Evolutionary conservation across 78 protist species (phyloP), one percentile per base, ranked within the genome.

Genomic region (Guillardia theta): DNA sequence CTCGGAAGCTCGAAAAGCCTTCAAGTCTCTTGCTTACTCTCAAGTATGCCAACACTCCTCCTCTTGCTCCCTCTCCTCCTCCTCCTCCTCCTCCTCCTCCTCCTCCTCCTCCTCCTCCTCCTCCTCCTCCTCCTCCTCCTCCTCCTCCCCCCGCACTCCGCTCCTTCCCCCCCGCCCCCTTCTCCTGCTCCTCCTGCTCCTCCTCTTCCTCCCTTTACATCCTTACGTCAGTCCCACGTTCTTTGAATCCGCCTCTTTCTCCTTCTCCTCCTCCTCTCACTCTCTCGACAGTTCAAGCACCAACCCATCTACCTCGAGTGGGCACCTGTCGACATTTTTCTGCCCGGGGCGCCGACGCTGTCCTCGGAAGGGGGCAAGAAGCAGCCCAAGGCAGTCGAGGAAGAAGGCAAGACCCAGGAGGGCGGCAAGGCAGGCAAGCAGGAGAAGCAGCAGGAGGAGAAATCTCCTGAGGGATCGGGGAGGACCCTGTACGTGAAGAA

Each of bases 301-400:
- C 97, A 95, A 41, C 99, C 99, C 39, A 93, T 99, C 24, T 98
- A 94, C 83, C 96, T 99, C 6, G 99, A 99, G 77, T 98, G 99
- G 99, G 99, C 99, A 37, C 99, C 98, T 22, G 93, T 21, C 6
- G 95, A 93, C 36, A 36, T 48, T 1, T 53, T 96, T 27, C 24
- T 12, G 54, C 39, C 27, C 22, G 48, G 18, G 4, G 48, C 88
- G 48, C 53, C 88, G 48, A 48, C 39, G 48, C 53, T 78, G 8
- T 45, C 88, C 33, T 36, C 48, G 36, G 36, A 10, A 10, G 43
- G 76, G 70, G 70, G 39, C 39, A 58, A 58, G 21, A 30, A 30
- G 27, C 39, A 24, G 70, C 70, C 2, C 4, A 58, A 58, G 39
- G 70, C 70, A 30, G 70, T 30, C 21, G 27, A 30, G 70, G 70